These are phyloP conservation scores for Comarum palustre DNA, from an alignment of 306 rosid species.

Conservation along the genomic window DNA sequence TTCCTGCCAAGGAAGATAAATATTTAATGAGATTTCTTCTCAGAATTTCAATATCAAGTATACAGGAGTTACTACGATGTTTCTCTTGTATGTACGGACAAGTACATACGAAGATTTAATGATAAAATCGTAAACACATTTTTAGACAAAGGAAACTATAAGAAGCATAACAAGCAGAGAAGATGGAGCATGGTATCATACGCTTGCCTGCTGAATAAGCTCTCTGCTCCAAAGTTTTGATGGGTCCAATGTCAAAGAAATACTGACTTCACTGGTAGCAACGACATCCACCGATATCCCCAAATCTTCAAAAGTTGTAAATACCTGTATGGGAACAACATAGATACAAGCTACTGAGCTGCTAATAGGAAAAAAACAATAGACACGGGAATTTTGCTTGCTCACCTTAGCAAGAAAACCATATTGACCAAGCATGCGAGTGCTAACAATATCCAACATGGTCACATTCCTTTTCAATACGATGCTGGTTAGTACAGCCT, in stretches of 20 bases:
- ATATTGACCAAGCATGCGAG: slow-evolving; percentile 94
- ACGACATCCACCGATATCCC: slow-evolving; percentile 85
- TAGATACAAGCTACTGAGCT: slow-evolving; percentile 17
- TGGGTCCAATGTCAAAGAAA: slow-evolving; percentile 84
- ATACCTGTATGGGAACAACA: slow-evolving; percentile 52
- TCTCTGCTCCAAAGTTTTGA: slow-evolving; percentile 91
- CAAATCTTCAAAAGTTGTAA: slow-evolving; percentile 78
- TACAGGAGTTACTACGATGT: background rate
- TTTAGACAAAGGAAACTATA: background rate
- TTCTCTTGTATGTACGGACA: background rate
- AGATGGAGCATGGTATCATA: slow-evolving; percentile 30
- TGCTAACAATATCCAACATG: slow-evolving; percentile 95
- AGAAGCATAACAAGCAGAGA: slow-evolving; percentile 8
- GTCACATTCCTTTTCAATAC: slow-evolving; percentile 86
- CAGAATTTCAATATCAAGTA: background rate
- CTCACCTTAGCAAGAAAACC: slow-evolving; percentile 97
- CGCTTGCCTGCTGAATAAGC: slow-evolving; percentile 75
- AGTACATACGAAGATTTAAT: background rate
- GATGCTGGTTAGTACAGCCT: slow-evolving; percentile 89
- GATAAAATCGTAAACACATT: background rate
- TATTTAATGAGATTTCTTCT: slow-evolving; percentile 16
- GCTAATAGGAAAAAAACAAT: slow-evolving; percentile 4
- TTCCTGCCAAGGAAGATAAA: slow-evolving; percentile 54
- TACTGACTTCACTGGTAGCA: slow-evolving; percentile 86
- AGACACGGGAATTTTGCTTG: slow-evolving; percentile 21